phyloP scores from a whole-genome alignment of 2,329 filamentous ascomycete species.

The Ceratocystis smalleyi region DNA sequence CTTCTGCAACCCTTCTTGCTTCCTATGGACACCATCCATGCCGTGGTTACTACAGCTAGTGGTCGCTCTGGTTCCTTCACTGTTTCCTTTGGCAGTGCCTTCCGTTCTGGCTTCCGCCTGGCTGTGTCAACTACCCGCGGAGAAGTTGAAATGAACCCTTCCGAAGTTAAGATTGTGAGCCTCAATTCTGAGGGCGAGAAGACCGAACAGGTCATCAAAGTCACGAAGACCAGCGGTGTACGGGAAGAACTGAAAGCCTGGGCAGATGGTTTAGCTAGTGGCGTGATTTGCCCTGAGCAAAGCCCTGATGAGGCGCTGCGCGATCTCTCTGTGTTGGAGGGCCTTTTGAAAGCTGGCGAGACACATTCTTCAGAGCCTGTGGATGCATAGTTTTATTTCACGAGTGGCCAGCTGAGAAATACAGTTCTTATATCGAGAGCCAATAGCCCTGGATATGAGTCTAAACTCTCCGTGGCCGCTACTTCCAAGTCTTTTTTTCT shows the following conservation, averaged over 20 bases:
- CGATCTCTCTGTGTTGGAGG: slow-evolving; percentile 44
- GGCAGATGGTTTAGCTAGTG: slow-evolving; percentile 36
- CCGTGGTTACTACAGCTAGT: slow-evolving; percentile 37
- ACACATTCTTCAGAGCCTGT: neutral
- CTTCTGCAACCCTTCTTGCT: slow-evolving; percentile 41
- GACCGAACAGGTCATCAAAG: slow-evolving; percentile 16
- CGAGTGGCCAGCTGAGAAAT: no score
- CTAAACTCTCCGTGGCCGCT: no score
- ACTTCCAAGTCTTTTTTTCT: no score
- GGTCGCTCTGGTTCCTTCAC: slow-evolving; percentile 42
- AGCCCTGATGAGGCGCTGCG: slow-evolving; percentile 41
- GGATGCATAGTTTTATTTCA: neutral
- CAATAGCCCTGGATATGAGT: no score
- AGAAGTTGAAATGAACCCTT: slow-evolving; percentile 33
- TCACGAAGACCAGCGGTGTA: slow-evolving; percentile 33
- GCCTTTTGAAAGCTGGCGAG: slow-evolving; percentile 16
- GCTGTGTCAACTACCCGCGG: slow-evolving; percentile 43
- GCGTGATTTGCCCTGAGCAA: slow-evolving; percentile 35
- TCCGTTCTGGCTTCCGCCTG: slow-evolving; percentile 36
- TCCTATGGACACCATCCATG: slow-evolving; percentile 52
- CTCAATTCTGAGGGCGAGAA: slow-evolving; percentile 24
- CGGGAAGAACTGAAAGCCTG: slow-evolving; percentile 46
- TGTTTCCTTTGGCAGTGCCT: slow-evolving; percentile 41
- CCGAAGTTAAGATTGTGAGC: slow-evolving; percentile 28
- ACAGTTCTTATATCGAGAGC: no score